Percentiles rank a stretch among this genome's conserved stretches.
These are phyloP conservation scores for Knufia petricola DNA, from an alignment of 2,329 filamentous ascomycete genomes.

Conservation along the genomic window DNA sequence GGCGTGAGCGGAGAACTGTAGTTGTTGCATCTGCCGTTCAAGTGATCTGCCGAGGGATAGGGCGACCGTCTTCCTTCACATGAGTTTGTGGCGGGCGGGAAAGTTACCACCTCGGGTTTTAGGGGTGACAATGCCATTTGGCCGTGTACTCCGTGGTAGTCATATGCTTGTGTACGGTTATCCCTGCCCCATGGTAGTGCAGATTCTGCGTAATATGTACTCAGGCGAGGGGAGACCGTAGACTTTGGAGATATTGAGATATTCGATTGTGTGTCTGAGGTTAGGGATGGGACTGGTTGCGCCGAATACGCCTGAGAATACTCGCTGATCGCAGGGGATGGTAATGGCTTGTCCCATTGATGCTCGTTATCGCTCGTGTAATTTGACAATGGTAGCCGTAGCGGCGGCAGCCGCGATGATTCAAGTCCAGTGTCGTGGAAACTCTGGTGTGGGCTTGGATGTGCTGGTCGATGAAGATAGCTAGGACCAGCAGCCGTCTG, in stretches of 20 bases:
- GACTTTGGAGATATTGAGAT: slow-evolving; percentile 2
- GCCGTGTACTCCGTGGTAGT: neutral
- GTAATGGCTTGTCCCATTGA: neutral
- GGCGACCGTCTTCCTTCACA: neutral
- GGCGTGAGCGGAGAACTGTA: neutral
- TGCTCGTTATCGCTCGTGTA: neutral
- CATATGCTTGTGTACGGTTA: neutral
- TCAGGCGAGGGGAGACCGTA: neutral
- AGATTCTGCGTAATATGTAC: neutral
- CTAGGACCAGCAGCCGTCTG: neutral
- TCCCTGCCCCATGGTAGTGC: neutral
- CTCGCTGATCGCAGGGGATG: slow-evolving; percentile 5
- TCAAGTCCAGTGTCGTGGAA: neutral
- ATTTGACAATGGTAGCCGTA: slow-evolving; percentile 1
- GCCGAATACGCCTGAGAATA: neutral
- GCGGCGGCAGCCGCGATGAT: neutral
- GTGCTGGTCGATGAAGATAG: neutral
- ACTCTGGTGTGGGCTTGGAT: neutral
- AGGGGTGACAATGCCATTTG: neutral
- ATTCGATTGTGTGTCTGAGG: slow-evolving; percentile 1
- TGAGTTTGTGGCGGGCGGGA: neutral
- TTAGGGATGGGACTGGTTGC: neutral
- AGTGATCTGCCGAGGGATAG: neutral
- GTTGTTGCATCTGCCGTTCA: neutral
- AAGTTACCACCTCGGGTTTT: neutral